phyloP scores from a whole-genome alignment of 306 rosid genomes.

The Mucuna pruriens region DNA sequence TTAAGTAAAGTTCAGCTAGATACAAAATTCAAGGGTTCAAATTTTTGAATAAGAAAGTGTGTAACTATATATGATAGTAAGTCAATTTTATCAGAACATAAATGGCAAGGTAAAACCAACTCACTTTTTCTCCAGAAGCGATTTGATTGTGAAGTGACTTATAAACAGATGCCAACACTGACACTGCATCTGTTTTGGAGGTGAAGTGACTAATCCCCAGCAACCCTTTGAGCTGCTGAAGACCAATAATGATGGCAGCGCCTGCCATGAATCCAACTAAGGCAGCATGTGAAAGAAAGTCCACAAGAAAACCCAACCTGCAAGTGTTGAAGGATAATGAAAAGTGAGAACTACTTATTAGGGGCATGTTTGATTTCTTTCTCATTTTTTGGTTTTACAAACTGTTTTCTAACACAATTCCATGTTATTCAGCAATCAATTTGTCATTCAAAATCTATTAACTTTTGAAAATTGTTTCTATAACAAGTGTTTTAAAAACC shows the following conservation, averaged over 20 bases:
- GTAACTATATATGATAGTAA: neutral
- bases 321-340: neutral
- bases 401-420: neutral
- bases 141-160: slow-evolving; percentile 49
- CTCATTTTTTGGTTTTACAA: neutral
- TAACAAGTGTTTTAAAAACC: neutral
- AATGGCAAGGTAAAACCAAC: slow-evolving; percentile 26
- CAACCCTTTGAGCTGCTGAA: slow-evolving; percentile 82
- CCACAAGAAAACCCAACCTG: slow-evolving; percentile 91
- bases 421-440: neutral
- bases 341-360: slow-evolving; percentile 38
- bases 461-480: neutral
- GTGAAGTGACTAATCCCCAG: slow-evolving; percentile 76
- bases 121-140: slow-evolving; percentile 42
- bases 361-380: neutral
- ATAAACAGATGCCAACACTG: slow-evolving; percentile 67
- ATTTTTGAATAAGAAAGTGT: neutral
- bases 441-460: neutral
- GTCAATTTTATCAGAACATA: neutral
- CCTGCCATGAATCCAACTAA: slow-evolving; percentile 95
- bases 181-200: slow-evolving; percentile 64
- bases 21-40: neutral
- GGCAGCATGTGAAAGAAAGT: slow-evolving; percentile 91
- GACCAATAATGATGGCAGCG: slow-evolving; percentile 85
- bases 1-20: neutral